These are phyloP conservation scores for Crithidia thermophila DNA, from an alignment of 208 protist genomes.

Conservation along the genomic window DNA sequence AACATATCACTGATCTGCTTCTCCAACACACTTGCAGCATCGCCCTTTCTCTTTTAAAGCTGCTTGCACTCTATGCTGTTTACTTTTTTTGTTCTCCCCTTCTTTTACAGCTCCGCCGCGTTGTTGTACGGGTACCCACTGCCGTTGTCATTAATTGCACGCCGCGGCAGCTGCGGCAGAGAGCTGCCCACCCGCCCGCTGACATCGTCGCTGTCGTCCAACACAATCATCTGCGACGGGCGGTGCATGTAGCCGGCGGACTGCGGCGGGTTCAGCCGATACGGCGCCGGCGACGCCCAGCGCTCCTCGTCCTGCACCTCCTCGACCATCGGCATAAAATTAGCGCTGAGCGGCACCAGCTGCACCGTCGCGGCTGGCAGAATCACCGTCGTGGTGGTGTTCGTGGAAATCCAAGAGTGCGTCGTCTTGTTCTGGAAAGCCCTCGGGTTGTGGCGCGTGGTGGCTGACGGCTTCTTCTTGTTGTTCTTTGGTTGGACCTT, in stretches of 20 bases:
- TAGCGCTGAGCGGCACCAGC: slow-evolving; percentile 11
- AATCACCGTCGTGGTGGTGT: slow-evolving; percentile 54
- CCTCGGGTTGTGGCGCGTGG: slow-evolving; percentile 9
- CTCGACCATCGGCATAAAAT: slow-evolving; percentile 10
- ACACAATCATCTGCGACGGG: slow-evolving; percentile 24
- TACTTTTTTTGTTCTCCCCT: too few relatives aligned
- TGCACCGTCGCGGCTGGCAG: slow-evolving; percentile 43
- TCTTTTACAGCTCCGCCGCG: slow-evolving; percentile 20
- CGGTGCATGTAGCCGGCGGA: slow-evolving; percentile 9
- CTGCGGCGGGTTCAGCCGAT: slow-evolving; percentile 3
- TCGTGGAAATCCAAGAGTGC: slow-evolving; percentile 56
- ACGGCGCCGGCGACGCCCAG: slow-evolving; percentile 17
- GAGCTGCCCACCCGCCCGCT: slow-evolving; percentile 1
- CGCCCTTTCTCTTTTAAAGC: too few relatives aligned
- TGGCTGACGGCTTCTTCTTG: slow-evolving; percentile 1
- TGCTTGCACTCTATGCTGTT: too few relatives aligned
- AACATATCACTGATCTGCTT: too few relatives aligned
- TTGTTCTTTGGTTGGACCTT: background rate
- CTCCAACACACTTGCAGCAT: too few relatives aligned
- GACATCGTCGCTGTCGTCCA: slow-evolving; percentile 27
- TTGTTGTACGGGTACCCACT: slow-evolving; percentile 1
- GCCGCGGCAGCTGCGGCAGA: slow-evolving; percentile 12
- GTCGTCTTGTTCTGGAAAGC: slow-evolving; percentile 46
- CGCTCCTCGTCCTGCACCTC: background rate
- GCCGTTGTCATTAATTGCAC: background rate